Conservation (phyloP, 441 rosid genomes). For the Eruca vesicaria region DNA sequence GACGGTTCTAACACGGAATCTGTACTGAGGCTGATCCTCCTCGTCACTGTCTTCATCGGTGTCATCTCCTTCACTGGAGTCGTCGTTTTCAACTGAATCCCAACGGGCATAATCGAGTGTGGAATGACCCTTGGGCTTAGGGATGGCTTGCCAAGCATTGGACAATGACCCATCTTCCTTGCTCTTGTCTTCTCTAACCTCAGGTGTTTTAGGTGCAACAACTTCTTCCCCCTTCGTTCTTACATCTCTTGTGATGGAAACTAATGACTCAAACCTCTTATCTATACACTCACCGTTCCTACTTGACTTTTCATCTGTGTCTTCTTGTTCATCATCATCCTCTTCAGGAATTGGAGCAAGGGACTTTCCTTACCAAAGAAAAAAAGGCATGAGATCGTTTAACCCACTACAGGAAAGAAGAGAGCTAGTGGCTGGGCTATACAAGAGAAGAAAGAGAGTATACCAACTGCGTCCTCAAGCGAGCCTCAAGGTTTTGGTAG, state of each 20-base stretch:
- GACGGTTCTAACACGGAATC: slow-evolving; percentile 78
- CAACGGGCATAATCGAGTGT: slow-evolving; percentile 83
- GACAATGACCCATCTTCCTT: slow-evolving; percentile 38
- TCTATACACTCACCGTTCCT: slow-evolving; percentile 20
- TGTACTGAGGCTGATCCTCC: slow-evolving; percentile 65
- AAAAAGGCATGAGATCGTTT: slow-evolving; percentile 36
- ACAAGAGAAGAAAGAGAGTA: slow-evolving; percentile 10
- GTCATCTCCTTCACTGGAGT: slow-evolving; percentile 77
- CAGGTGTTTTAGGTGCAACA: slow-evolving; percentile 34
- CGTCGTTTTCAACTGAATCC: slow-evolving; percentile 67
- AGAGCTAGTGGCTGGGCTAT: neutral
- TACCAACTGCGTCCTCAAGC: slow-evolving; percentile 92
- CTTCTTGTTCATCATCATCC: slow-evolving; percentile 60
- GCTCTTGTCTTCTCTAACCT: slow-evolving; percentile 31
- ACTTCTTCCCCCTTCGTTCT: slow-evolving; percentile 32
- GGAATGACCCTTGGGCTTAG: slow-evolving; percentile 98
- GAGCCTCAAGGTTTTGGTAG: slow-evolving; percentile 74
- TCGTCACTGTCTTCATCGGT: slow-evolving; percentile 56
- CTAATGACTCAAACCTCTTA: slow-evolving; percentile 13
- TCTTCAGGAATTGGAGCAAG: slow-evolving; percentile 97
- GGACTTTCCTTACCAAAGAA: slow-evolving; percentile 77
- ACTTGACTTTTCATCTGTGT: slow-evolving; percentile 16
- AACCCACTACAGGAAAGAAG: slow-evolving; percentile 22
- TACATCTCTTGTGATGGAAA: slow-evolving; percentile 24
- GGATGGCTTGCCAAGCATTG: slow-evolving; percentile 87